Conservation (phyloP, 2,329 filamentous ascomycete genomes). For the Ascochyta clinopodiicola region DNA sequence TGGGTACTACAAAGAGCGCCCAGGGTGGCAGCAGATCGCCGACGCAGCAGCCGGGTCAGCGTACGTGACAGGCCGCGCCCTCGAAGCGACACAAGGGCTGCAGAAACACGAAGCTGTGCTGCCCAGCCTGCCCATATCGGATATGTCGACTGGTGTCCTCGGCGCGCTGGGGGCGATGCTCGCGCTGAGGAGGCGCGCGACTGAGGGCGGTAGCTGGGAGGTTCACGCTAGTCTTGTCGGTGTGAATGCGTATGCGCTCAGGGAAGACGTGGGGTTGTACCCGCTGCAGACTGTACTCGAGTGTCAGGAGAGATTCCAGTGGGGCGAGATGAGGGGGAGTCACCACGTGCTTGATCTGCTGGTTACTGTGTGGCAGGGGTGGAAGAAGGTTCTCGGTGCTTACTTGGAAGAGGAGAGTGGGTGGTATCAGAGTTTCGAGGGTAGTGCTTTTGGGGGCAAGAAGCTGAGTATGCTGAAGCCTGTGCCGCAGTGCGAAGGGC, state of each 20-base stretch:
- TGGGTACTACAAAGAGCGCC: constrained; percentile 54
- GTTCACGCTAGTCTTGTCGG: constrained; percentile 33
- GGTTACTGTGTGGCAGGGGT: constrained; percentile 34
- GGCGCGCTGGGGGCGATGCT: constrained; percentile 34
- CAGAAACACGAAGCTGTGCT: constrained; percentile 30
- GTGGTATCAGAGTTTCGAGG: constrained; percentile 30
- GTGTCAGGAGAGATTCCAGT: constrained; percentile 35
- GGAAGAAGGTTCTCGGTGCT: constrained; percentile 32
- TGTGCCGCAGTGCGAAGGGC: constrained; percentile 25
- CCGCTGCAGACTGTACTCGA: constrained; percentile 30
- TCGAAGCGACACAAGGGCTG: constrained; percentile 34
- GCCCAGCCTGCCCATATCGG: constrained; percentile 36
- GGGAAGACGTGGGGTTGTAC: constrained; percentile 46
- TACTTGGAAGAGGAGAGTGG: constrained; percentile 24
- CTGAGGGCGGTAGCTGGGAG: constrained; percentile 27
- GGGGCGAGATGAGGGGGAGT: constrained; percentile 32
- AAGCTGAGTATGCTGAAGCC: constrained; percentile 35
- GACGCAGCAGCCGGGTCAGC: constrained; percentile 48
- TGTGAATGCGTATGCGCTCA: constrained; percentile 41
- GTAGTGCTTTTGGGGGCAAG: constrained; percentile 31
- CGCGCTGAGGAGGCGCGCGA: constrained; percentile 32
- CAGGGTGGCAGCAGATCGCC: constrained; percentile 61
- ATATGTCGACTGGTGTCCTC: constrained; percentile 39
- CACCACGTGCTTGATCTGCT: constrained; percentile 41
- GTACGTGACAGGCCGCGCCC: constrained; percentile 45